Evolutionary conservation across 208 protist species (phyloP), one percentile per base, ranked within the genome.

Genomic region (Dictyostelium gargantuum): DNA sequence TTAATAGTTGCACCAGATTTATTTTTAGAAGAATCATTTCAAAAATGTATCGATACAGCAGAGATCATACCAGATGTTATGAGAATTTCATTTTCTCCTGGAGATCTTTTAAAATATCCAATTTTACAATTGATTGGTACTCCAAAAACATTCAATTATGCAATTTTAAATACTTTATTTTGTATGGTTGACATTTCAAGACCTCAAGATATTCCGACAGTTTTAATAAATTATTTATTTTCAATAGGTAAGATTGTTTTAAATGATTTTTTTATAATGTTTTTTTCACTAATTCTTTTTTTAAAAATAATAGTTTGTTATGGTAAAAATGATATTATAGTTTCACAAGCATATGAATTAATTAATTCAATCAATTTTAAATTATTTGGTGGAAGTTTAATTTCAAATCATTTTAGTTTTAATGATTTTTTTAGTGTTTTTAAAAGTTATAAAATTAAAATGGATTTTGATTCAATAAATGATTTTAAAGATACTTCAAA

Each of bases 371-470:
- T 63, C 32, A 15, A 10, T 63, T 6, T 17, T 32, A 63, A 63
- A 29, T 17, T 63, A 32, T 63, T 63, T 63, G 56, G 26, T 63
- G 56, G 11, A 29, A 32, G 6, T 15, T 5, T 5, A 0, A n/a
- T 32, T 32, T 32, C 56, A 63, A n/a, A 23, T 6, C 44, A 42
- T 26, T 58, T 85, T 9, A 26, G 42, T 63, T 85, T 85, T 21
- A 42, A 54, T n/a, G 46, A 75, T 38, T 85, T 61, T 26, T 21
- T 85, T 9, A 58, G 38, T 54, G 42, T 61, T 29, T 85, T 85
- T 21, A 70, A 58, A 32, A 15, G 46, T 6, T 85, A 85, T 58
- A 61, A 74, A 35, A 85, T 85, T 32, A 10, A 85, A 11, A 76
- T 50, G 0, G 29, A 85, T 61, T 46, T 70, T 21, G 29, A 70